phyloP scores from a whole-genome alignment of 805 yeast genomes.

The Hermanozyma aechmeae region DNA sequence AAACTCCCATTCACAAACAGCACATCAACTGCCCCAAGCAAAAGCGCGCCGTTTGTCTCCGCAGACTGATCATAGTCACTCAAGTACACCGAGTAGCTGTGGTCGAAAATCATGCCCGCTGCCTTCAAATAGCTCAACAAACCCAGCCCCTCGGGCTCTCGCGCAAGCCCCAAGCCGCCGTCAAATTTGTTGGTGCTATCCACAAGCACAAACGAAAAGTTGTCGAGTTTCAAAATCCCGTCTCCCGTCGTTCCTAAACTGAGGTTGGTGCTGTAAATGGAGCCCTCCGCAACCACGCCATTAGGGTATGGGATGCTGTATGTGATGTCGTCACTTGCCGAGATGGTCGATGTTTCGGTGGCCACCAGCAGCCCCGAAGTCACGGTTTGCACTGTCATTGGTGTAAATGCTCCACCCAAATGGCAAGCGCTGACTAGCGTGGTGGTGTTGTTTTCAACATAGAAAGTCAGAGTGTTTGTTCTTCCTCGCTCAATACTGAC shows the following conservation, averaged over 20 bases:
- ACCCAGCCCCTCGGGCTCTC: slow-evolving; percentile 17
- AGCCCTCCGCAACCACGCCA: slow-evolving; percentile 18
- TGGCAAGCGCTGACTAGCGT: too few relatives aligned
- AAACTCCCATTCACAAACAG: slow-evolving; percentile 37
- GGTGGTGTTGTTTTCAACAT: too few relatives aligned
- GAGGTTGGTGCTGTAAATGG: slow-evolving; percentile 15
- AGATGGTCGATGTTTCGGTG: background rate
- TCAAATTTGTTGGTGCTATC: slow-evolving; percentile 11
- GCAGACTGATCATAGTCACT: slow-evolving; percentile 5
- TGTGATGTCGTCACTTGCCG: background rate
- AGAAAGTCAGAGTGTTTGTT: too few relatives aligned
- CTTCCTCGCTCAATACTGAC: too few relatives aligned
- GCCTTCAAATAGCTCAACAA: slow-evolving; percentile 14
- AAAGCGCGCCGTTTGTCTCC: slow-evolving; percentile 22
- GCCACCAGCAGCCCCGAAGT: slow-evolving; percentile 2
- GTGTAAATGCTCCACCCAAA: slow-evolving; percentile 15
- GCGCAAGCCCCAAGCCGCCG: slow-evolving; percentile 31
- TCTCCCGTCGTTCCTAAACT: slow-evolving; percentile 8
- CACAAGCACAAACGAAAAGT: slow-evolving; percentile 21
- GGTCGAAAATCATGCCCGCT: slow-evolving; percentile 14
- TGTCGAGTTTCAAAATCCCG: slow-evolving; percentile 6
- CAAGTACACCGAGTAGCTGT: slow-evolving; percentile 28
- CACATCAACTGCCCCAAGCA: slow-evolving; percentile 53
- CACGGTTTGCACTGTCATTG: slow-evolving; percentile 6
- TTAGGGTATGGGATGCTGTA: slow-evolving; percentile 20